Conservation (phyloP, 2,329 filamentous ascomycete genomes). For the Setomelanomma holmii region DNA sequence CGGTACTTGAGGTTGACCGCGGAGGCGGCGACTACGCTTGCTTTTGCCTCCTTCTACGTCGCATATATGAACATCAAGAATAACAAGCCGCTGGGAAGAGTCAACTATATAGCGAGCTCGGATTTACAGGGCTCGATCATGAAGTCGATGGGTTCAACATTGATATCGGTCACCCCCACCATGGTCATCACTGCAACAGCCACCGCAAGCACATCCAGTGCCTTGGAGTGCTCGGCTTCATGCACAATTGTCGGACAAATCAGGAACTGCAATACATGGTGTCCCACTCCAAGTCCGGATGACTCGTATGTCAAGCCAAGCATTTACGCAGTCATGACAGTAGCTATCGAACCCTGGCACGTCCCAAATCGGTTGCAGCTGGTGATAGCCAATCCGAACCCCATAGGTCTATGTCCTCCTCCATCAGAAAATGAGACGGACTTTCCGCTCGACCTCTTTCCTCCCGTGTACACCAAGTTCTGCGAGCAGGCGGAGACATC, state of each 20-base stretch:
- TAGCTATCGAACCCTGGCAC: conserved; percentile 5
- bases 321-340: conserved; percentile 4
- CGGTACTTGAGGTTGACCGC: background rate
- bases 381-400: background rate
- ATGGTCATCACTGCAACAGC: background rate
- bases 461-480: conserved; percentile 2
- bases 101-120: conserved; percentile 3
- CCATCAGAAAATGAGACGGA: background rate
- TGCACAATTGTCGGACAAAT: conserved; percentile 8
- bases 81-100: background rate
- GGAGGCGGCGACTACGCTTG: background rate
- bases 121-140: conserved; percentile 3
- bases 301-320: background rate
- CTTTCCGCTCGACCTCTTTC: conserved; percentile 4
- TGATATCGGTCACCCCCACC: background rate
- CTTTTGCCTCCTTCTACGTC: conserved; percentile 1
- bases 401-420: conserved; percentile 1
- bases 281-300: conserved; percentile 3
- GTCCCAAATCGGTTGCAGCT: conserved; percentile 1
- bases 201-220: background rate
- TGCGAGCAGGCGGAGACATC: conserved; percentile 1
- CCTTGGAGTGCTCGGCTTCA: background rate
- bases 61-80: background rate
- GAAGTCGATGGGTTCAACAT: background rate
- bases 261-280: conserved; percentile 6